Evolutionary conservation across 345 rosid genomes (phyloP), one percentile per base, ranked within the genome.

Genomic region (Kernera saxatilis): DNA sequence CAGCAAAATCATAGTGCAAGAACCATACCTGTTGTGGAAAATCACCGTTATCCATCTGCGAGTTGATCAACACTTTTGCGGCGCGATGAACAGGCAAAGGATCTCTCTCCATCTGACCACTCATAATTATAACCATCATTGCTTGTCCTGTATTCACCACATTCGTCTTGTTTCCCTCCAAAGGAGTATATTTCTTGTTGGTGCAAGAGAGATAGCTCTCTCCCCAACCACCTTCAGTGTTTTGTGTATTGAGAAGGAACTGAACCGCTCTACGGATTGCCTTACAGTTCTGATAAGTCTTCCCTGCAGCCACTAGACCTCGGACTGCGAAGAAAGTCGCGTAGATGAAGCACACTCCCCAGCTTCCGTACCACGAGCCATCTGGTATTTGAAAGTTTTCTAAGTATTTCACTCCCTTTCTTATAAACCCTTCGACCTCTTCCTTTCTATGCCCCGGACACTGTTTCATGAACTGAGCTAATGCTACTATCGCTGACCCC

Each of bases 291-390:
- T 39, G 30, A 61, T 74, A 81, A 54, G 48, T 84, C 58, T 67
- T 84, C 2, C 85, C 83, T 13, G 75, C 73, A 8, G 94, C 84
- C 30, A 69, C 83, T 35, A 88, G 49, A 22, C 81, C 91, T 46
- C 77, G 68, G 14, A 86, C 79, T 0, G 80, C 83, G 46, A 86
- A 86, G 85, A 86, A 86, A 53, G 86, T 83, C 3, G 72, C 91
- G 21, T 84, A 86, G 0, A 84, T 82, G 70, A 84, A 86, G 65
- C 93, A 88, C 3, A 88, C 84, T 14, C 94, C 94, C 94, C 91
- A 84, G 15, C 71, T 84, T 13, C 91, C 94, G 9, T 84, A 88
- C 92, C 95, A 88, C 36, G 85, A 85, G 43, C 95, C 95, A 25
- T 87, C 84, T 0, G 71, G 52, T 40, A 25, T 77, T 77, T 87